These are phyloP conservation scores for Penicillium freii DNA, from an alignment of 2,329 filamentous ascomycete species.

Conservation along the genomic window DNA sequence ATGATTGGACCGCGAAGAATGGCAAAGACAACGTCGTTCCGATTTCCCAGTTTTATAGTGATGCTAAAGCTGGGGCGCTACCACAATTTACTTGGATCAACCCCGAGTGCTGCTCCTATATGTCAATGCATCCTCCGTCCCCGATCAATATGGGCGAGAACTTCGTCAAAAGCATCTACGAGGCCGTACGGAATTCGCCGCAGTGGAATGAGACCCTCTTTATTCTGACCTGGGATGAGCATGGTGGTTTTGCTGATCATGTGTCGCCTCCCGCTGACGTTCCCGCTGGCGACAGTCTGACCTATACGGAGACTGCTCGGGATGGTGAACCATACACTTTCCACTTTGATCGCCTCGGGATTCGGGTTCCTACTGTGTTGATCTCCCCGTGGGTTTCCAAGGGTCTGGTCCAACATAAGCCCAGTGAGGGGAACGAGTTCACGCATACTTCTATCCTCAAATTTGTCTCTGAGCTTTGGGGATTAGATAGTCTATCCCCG, in stretches of 20 bases:
- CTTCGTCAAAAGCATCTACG: constrained; percentile 49
- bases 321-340: constrained; percentile 32
- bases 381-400: constrained; percentile 44
- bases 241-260: constrained; percentile 51
- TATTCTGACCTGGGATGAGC: constrained; percentile 50
- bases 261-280: constrained; percentile 43
- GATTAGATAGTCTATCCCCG: constrained; percentile 39
- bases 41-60: constrained; percentile 45
- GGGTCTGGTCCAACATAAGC: constrained; percentile 43
- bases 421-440: constrained; percentile 42
- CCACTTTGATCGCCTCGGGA: constrained; percentile 32
- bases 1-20: constrained; percentile 31
- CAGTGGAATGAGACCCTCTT: constrained; percentile 51
- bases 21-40: constrained; percentile 36
- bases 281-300: constrained; percentile 40
- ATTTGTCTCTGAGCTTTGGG: constrained; percentile 46
- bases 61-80: constrained; percentile 46
- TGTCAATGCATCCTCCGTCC: constrained; percentile 48
- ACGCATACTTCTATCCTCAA: constrained; percentile 47
- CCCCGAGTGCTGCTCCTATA: constrained; percentile 52
- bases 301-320: constrained; percentile 33
- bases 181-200: constrained; percentile 44
- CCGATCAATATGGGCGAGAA: constrained; percentile 47
- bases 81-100: constrained; percentile 51
- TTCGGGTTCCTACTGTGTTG: constrained; percentile 33